These are phyloP conservation scores for Trichosporon sp. DNA, from an alignment of 1,284 basidiomycete genomes.

Conservation along the genomic window DNA sequence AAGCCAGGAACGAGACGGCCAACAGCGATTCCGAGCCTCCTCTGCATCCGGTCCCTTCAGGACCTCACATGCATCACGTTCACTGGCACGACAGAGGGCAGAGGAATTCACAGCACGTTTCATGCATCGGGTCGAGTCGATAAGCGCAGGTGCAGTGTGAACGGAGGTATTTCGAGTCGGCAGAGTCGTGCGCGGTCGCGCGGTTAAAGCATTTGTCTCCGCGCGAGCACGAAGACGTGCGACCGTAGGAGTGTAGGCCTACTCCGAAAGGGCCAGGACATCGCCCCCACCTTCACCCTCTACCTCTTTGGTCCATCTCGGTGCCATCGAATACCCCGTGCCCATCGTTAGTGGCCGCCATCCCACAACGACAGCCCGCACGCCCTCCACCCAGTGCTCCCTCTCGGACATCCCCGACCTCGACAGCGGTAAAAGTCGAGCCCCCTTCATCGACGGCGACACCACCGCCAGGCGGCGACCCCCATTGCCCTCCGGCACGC, in stretches of 20 bases:
- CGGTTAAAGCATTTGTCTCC: constrained; percentile 4
- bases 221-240: neutral
- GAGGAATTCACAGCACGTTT: neutral
- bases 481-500: neutral
- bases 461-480: neutral
- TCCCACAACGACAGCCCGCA: constrained; percentile 8
- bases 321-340: constrained; percentile 1
- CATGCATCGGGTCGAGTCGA: neutral
- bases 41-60: neutral
- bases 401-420: constrained; percentile 2
- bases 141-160: neutral
- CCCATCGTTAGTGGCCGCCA: constrained; percentile 9
- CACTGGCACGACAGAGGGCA: neutral
- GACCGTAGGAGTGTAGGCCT: constrained; percentile 6
- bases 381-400: neutral
- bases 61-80: neutral
- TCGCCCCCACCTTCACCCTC: constrained; percentile 1
- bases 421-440: neutral
- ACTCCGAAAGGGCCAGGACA: neutral
- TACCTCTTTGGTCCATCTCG: constrained; percentile 1
- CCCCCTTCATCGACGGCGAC: constrained; percentile 1
- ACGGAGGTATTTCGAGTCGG: neutral
- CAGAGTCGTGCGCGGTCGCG: neutral
- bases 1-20: neutral
- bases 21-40: neutral